Evolutionary conservation across 495 filamentous ascomycete genomes (phyloP).

Genomic region (Lasiosphaeria miniovina): DNA sequence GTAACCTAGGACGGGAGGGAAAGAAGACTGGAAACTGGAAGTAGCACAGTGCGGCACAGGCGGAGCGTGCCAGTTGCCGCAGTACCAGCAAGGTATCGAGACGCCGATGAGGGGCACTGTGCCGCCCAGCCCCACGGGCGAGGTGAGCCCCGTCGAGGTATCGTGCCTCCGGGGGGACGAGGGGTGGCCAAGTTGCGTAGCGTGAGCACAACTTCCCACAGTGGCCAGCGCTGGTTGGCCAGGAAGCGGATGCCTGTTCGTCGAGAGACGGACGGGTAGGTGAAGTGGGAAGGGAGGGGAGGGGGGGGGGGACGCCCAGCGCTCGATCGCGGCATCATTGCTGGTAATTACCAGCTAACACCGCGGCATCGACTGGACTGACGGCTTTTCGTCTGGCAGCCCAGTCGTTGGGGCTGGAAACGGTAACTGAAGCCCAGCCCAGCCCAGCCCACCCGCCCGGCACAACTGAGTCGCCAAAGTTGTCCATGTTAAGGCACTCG

Average conservation of each 20-base stretch:
- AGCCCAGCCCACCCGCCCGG: no score
- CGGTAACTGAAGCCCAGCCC: no score
- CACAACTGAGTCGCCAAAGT: no score
- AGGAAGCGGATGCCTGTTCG: slow-evolving; percentile 10
- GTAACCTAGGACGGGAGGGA: background rate
- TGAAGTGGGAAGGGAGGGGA: background rate
- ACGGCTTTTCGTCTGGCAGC: no score
- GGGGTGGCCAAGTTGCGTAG: slow-evolving; percentile 6
- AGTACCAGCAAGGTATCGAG: slow-evolving; percentile 9
- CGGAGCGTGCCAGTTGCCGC: background rate
- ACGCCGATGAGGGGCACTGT: slow-evolving; percentile 18
- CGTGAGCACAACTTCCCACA: slow-evolving; percentile 17
- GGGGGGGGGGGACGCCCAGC: slow-evolving; percentile 2
- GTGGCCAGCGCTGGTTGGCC: slow-evolving; percentile 33
- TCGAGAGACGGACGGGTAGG: slow-evolving; percentile 4
- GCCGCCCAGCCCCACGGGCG: slow-evolving; percentile 7
- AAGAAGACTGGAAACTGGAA: background rate
- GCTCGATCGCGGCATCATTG: background rate
- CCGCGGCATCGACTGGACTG: no score
- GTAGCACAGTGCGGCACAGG: slow-evolving; percentile 7
- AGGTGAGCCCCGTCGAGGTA: slow-evolving; percentile 8
- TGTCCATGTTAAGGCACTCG: no score
- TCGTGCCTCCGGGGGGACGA: slow-evolving; percentile 9
- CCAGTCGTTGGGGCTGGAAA: no score
- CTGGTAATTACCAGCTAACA: no score